Evolutionary conservation across 768 basidiomycete species (phyloP).

Genomic region (Rubroboletus satanas): DNA sequence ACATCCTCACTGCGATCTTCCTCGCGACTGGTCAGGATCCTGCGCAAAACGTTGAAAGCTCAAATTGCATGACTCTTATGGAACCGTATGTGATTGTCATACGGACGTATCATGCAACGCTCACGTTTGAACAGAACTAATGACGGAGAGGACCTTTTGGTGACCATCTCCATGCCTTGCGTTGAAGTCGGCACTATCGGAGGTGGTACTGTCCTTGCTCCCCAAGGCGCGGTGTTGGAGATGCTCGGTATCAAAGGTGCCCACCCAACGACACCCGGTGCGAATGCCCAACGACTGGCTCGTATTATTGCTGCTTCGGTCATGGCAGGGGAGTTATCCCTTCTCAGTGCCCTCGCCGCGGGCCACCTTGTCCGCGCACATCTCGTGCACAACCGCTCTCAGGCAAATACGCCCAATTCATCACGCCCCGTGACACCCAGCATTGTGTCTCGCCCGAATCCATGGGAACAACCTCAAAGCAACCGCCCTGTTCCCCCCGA

Average conservation of each 20-base stretch:
- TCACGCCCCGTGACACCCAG: constrained; percentile 64
- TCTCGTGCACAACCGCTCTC: constrained; percentile 86
- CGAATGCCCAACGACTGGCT: constrained; percentile 86
- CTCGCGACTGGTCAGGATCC: constrained; percentile 98
- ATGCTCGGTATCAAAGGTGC: constrained; percentile 93
- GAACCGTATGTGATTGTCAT: constrained; percentile 66
- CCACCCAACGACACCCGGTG: constrained; percentile 79
- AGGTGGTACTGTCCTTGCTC: constrained; percentile 89
- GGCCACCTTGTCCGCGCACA: constrained; percentile 94
- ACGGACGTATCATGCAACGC: neutral
- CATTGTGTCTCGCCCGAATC: constrained; percentile 14
- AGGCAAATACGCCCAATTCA: constrained; percentile 69
- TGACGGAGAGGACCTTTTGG: constrained; percentile 82
- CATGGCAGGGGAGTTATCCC: constrained; percentile 94
- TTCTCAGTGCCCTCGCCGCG: constrained; percentile 89
- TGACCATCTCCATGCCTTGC: constrained; percentile 97
- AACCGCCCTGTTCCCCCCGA: constrained; percentile 4
- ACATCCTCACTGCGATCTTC: constrained; percentile 93
- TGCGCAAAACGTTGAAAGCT: constrained; percentile 98
- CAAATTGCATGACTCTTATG: constrained; percentile 98
- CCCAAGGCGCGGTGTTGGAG: constrained; percentile 86
- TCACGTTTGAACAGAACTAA: constrained; percentile 57
- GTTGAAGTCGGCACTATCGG: constrained; percentile 99
- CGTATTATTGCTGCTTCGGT: constrained; percentile 87
- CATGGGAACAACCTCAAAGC: constrained; percentile 24